Conservation (phyloP, 305 asterid genomes). For the Fraxinus sp. region DNA sequence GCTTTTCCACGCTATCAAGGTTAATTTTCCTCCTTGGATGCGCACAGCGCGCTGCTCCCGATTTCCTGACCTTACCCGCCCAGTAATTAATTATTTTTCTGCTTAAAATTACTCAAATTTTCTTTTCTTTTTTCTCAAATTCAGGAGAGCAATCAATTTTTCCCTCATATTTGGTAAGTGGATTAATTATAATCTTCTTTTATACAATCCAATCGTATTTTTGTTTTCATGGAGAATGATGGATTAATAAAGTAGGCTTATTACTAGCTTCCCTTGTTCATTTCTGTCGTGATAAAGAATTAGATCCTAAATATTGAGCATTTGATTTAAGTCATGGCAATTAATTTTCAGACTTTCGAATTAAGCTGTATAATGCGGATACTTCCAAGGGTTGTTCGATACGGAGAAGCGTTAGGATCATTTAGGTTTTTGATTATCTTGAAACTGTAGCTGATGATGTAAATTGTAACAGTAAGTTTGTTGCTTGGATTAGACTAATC, state of each 20-base stretch:
- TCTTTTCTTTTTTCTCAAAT: background rate
- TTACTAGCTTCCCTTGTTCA: background rate
- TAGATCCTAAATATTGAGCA: background rate
- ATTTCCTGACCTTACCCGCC: conserved; percentile 37
- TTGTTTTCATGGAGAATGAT: background rate
- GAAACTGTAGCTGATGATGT: conserved; percentile 31
- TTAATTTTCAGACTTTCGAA: conserved; percentile 29
- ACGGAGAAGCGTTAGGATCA: conserved; percentile 28
- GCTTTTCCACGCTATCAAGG: conserved; percentile 29
- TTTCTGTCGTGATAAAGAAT: background rate
- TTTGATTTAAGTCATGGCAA: conserved; percentile 14
- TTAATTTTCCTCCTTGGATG: conserved; percentile 38
- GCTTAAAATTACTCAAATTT: conserved; percentile 8
- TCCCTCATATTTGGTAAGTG: conserved; percentile 17
- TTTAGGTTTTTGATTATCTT: conserved; percentile 28
- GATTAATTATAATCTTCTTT: conserved; percentile 3
- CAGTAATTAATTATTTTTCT: conserved; percentile 6
- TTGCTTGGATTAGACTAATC: conserved; percentile 3
- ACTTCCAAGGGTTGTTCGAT: conserved; percentile 14
- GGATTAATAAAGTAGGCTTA: background rate
- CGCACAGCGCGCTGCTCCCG: conserved; percentile 23
- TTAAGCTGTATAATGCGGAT: conserved; percentile 13
- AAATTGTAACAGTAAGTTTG: background rate
- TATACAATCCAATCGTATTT: background rate
- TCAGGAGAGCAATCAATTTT: background rate